Base-by-base conservation (phyloP, 306 rosid genomes). In the Fagus sylvatica region DNA sequence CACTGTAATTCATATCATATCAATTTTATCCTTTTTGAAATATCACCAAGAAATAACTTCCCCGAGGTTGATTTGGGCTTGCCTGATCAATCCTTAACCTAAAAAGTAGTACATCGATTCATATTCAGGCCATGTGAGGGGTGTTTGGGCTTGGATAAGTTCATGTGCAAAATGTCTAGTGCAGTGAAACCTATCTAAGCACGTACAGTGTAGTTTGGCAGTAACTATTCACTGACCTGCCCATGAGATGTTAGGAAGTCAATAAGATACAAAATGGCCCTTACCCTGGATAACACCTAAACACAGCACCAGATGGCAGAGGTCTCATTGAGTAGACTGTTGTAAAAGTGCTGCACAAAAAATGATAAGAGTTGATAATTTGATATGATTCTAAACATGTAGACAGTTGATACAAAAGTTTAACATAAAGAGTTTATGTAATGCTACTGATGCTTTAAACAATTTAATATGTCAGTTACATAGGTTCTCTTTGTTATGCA, bases 221-320 rank as follows among this genome's bases (percentile, higher is more conserved):
- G 37, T 61, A 7, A 66, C 28, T 22, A 57, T 3, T 37, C 3
- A 66, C 0, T 6, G 36, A 39, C 37, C 49, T 37, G 49, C 46
- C 43, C 28, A 17, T 17, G 13, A 39, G 16, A 39, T 3, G 15
- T 17, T 17, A 66, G 49, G 49, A 66, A 66, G 6, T 66, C 33
- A 40, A 7, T 39, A 39, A 65, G 71, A 17, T 39, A 4, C 48
- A 65, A 16, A 40, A 49, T 73, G 57, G 74, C 28, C 66, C 90
- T 83, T 91, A 95, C 98, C 93, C 97, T 32, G 98, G 98, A 88
- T 90, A 95, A 77, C 90, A 87, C 83, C 98, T 90, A 75, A 95
- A 92, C 73, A 92, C 85, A 77, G 98, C 98, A 74, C 98, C 98
- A 48, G 88, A 78, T 83, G 96, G 88, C 81, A 95, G 80, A 56